Conservation (phyloP, 2,329 filamentous ascomycete species). For the Fusarium bulbicola region DNA sequence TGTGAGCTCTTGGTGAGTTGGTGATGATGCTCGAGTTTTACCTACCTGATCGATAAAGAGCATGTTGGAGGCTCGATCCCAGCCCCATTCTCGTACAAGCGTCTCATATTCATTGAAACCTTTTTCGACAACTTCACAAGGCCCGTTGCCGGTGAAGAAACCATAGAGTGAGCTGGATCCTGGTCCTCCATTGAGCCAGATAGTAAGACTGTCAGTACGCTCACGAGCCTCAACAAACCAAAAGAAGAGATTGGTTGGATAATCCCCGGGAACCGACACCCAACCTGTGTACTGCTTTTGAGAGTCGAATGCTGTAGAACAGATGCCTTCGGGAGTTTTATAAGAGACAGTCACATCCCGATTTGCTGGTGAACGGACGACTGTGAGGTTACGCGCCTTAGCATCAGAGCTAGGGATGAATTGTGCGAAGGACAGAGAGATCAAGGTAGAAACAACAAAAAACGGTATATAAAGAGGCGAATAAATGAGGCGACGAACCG, state of each 20-base stretch:
- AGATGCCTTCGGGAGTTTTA: constrained; percentile 68
- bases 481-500: constrained; percentile 8
- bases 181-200: constrained; percentile 75
- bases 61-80: constrained; percentile 66
- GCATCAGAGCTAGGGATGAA: constrained; percentile 45
- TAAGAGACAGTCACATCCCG: constrained; percentile 73
- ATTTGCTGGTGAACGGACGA: constrained; percentile 70
- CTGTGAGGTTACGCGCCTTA: constrained; percentile 56
- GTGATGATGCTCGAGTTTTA: constrained; percentile 5
- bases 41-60: constrained; percentile 66
- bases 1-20: constrained; percentile 7
- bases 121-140: constrained; percentile 60
- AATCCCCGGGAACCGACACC: constrained; percentile 67
- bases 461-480: constrained; percentile 18
- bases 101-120: constrained; percentile 62
- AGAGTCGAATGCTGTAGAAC: constrained; percentile 69
- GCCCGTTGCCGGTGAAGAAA: constrained; percentile 69
- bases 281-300: constrained; percentile 79
- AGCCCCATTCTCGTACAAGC: constrained; percentile 68
- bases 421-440: constrained; percentile 43
- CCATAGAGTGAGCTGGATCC: constrained; percentile 72
- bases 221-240: constrained; percentile 60
- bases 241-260: constrained; percentile 61
- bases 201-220: constrained; percentile 55
- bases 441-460: constrained; percentile 28